Base-by-base conservation (phyloP, 805 yeast species). In the Wickerhamiella sergipiensis region DNA sequence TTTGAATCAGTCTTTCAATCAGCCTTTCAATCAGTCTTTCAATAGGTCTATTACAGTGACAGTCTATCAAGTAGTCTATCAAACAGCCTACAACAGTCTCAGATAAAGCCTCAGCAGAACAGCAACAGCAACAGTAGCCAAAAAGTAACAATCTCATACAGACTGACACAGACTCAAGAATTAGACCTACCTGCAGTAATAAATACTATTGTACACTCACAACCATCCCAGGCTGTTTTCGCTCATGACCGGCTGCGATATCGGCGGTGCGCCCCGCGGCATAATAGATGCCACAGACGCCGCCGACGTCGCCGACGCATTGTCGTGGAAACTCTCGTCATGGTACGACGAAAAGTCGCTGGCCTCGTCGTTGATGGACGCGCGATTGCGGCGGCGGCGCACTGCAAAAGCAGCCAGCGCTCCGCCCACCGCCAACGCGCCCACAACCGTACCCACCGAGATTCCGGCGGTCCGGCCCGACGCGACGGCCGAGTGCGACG, bases 371-470 rank as follows among this genome's bases (percentile, higher is more conserved):
- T 46, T 49, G 19, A 49, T 48, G 4, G 48, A 31, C 10, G 45
- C 49, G n/a, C 48, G 40, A 39, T 45, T 39, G 45, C 52, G 52
- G 48, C 46, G 49, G 6, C 49, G 47, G 26, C 51, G 45, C 7
- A 50, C 46, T 21, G 45, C 53, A 18, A 45, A 7, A 10, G 23
- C 23, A 3, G 47, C 39, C 71, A 87, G 74, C 19, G 77, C 67
- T 0, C 78, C 71, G 61, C 85, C 76, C 63, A 85, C 84, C 9
- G 77, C 68, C 7, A 76, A 69, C 45, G 85, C 81, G 50, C 96
- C 97, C 13, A 77, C 79, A 29, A 85, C 80, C 6, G 94, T 80
- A 46, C 97, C 96, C 42, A 86, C 74, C 13, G 90, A 81, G 49
- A 88, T 77, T 38, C 95, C 95, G 23, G 84, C 81, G 22, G 85